Conservation (phyloP, 805 yeast genomes). For the Candida rishiriensis region DNA sequence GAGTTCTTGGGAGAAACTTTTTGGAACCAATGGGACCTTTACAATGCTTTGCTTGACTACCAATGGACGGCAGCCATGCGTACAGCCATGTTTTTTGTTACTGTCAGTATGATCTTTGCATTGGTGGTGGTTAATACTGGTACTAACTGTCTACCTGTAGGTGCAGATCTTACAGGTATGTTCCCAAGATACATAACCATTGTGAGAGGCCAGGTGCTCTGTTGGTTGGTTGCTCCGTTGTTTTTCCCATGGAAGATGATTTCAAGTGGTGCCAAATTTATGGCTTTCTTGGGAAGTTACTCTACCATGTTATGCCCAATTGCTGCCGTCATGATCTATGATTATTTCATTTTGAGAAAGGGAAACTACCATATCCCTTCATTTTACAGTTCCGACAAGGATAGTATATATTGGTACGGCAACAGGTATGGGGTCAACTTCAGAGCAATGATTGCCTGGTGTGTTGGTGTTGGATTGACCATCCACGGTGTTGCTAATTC, state of each 20-base stretch:
- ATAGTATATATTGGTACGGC: slow-evolving; percentile 4
- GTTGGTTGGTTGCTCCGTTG: slow-evolving; percentile 9
- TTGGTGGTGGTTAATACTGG: slow-evolving; percentile 24
- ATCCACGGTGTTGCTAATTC: slow-evolving; percentile 11
- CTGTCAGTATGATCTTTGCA: slow-evolving; percentile 8
- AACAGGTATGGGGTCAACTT: slow-evolving; percentile 7
- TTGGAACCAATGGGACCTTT: slow-evolving; percentile 26
- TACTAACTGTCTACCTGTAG: slow-evolving; percentile 16
- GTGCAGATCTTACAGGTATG: slow-evolving; percentile 23
- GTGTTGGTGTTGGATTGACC: slow-evolving; percentile 7
- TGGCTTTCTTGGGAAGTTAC: slow-evolving; percentile 12
- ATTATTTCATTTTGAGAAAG: slow-evolving; percentile 11
- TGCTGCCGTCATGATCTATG: slow-evolving; percentile 10
- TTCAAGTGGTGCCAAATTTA: slow-evolving; percentile 8
- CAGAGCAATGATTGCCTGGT: slow-evolving; percentile 5
- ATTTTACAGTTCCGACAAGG: slow-evolving; percentile 8
- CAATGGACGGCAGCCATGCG: slow-evolving; percentile 22
- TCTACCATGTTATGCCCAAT: slow-evolving; percentile 12
- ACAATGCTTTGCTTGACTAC: slow-evolving; percentile 18
- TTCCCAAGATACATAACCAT: slow-evolving; percentile 23
- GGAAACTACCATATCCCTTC: slow-evolving; percentile 12
- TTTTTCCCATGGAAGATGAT: slow-evolving; percentile 14
- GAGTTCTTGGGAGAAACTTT: slow-evolving; percentile 12
- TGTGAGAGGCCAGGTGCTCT: slow-evolving; percentile 14
- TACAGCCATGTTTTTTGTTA: slow-evolving; percentile 18